Evolutionary conservation across 148 eudicot genomes (phyloP).

Genomic region (Cornus controversa): DNA sequence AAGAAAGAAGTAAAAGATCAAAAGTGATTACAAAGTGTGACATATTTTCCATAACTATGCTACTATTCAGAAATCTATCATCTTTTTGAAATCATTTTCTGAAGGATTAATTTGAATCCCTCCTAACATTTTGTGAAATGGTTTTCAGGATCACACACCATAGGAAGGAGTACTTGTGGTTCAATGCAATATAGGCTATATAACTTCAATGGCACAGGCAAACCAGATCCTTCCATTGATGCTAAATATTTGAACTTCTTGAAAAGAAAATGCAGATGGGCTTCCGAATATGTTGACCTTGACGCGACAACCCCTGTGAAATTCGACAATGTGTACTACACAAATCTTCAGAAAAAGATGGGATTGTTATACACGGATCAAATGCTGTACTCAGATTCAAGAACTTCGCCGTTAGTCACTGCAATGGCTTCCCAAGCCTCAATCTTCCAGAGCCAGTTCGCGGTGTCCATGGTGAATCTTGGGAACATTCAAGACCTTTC

Average conservation of each 20-base stretch:
- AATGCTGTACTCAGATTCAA: conserved; percentile 47
- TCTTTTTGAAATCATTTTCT: too few relatives aligned
- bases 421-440: conserved; percentile 39
- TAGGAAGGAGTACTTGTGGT: conserved; percentile 65
- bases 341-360: conserved; percentile 55
- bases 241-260: conserved; percentile 54
- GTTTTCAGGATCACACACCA: conserved; percentile 65
- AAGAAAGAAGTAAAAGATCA: too few relatives aligned
- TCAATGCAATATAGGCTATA: conserved; percentile 50
- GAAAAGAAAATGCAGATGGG: conserved; percentile 64
- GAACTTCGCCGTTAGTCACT: conserved; percentile 45
- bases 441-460: conserved; percentile 42
- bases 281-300: conserved; percentile 43
- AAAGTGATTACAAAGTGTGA: too few relatives aligned
- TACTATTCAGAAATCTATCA: too few relatives aligned
- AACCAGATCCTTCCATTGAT: conserved; percentile 50
- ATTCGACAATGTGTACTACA: conserved; percentile 60
- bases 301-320: conserved; percentile 53
- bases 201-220: conserved; percentile 50
- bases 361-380: conserved; percentile 73
- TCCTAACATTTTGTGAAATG: too few relatives aligned
- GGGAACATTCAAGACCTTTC: conserved; percentile 43
- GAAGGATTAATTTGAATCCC: too few relatives aligned
- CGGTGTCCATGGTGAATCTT: conserved; percentile 72
- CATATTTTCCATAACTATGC: too few relatives aligned